Evolutionary conservation across 1,139 yeast genomes (phyloP), one percentile per base, ranked within the genome.

Genomic region (Suhomyces maxii): DNA sequence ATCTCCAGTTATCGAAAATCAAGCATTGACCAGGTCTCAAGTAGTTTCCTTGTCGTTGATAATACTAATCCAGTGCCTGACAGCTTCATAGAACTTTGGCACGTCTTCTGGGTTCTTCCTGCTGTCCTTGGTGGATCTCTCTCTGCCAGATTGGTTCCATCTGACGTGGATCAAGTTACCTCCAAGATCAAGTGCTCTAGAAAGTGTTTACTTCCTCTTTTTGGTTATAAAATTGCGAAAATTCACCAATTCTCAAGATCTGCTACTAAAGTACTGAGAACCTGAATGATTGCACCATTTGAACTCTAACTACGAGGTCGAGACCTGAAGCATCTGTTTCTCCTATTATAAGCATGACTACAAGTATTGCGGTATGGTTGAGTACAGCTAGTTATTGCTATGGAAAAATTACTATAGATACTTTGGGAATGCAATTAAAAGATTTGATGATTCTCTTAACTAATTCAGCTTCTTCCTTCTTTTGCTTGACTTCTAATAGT

Each of bases 1-100:
- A 84, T 54, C 93, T 66, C 91, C 91, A 85, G 62, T 86, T 86
- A 59, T 86, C 90, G 59, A 86, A 85, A 41, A 86, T 80, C 54
- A 85, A 66, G 45, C 84, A 81, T 56, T 81, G 84, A 3, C 90
- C 91, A 0, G 91, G 91, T 44, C 67, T 70, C 58, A 86, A 73
- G 61, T 82, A 70, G 53, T 77, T 39, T 76, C 77, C 8, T 69
- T 64, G 43, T 77, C 71, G 49, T 77, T 72, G 46, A 86, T 76
- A 42, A 84, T 71, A 33, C 60, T 61, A 50, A 79, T 72, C 89
- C 89, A 85, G 39, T 71, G 66, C 41, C 78, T 68, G 45, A 84
- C 73, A 9, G 89, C 89, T 48, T 68, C 65, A 64, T 86, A 85
- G 61, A 85, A 83, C 54, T 67, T 67, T 14, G 79, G 78, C 12